A percentile compares a stretch with the other conserved stretches of the same genome.
phyloP scores from a whole-genome alignment of 176 grass and related monocot genomes.

The Triticum urartu region DNA sequence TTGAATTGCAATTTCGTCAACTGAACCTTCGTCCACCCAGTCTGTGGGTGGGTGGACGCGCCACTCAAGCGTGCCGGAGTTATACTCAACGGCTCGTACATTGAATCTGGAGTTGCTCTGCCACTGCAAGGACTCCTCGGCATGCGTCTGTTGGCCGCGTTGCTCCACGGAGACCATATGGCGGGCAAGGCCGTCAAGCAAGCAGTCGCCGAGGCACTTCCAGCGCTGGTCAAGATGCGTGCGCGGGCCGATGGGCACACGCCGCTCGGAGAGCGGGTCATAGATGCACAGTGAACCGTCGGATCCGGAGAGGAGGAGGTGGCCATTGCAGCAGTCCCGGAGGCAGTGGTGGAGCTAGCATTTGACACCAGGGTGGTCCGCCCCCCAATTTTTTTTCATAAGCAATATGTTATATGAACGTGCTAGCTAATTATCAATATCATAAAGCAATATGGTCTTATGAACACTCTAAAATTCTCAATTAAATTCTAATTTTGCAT shows the following conservation, averaged over 20 bases:
- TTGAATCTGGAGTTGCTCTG: background rate
- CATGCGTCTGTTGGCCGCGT: background rate
- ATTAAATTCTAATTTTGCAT: no score
- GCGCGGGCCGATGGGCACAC: background rate
- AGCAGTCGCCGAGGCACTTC: no score
- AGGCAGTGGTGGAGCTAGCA: background rate
- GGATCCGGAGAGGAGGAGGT: background rate
- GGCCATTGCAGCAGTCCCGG: background rate
- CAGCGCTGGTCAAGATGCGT: no score
- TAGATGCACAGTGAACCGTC: background rate
- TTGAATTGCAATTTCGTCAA: background rate
- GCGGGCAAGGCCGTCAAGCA: background rate
- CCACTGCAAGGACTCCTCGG: background rate
- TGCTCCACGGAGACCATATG: background rate
- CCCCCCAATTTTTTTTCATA: no score
- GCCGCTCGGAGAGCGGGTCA: background rate
- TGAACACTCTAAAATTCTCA: no score
- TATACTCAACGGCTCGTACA: background rate
- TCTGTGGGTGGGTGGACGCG: background rate
- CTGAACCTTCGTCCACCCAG: background rate
- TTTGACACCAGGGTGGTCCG: no score
- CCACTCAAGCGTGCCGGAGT: background rate
- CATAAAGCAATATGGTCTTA: no score
- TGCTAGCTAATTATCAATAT: no score
- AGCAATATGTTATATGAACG: no score